Conservation (phyloP, 2,329 filamentous ascomycete genomes). For the Chaetomiaceae sp. region DNA sequence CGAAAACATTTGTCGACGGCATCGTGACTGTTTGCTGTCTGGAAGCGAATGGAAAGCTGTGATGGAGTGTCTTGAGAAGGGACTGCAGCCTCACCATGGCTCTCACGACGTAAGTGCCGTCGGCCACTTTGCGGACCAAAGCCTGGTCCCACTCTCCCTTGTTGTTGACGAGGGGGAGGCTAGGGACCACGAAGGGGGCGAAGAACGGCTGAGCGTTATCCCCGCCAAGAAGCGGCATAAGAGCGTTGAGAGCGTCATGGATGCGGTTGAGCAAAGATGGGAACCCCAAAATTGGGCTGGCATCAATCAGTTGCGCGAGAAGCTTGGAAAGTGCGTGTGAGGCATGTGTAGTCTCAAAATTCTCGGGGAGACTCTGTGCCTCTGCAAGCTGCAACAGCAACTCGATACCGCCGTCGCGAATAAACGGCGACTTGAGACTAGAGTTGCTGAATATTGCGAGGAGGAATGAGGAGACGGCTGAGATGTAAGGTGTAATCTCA, state of each 20-base stretch:
- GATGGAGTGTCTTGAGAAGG: conserved; percentile 66
- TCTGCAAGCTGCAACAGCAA: conserved; percentile 77
- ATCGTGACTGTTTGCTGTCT: conserved; percentile 62
- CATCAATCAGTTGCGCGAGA: conserved; percentile 71
- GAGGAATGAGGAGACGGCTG: conserved; percentile 71
- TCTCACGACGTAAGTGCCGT: conserved; percentile 73
- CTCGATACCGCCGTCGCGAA: conserved; percentile 75
- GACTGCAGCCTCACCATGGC: conserved; percentile 71
- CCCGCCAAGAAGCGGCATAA: conserved; percentile 58
- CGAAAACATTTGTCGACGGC: conserved; percentile 71
- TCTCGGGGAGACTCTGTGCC: conserved; percentile 70
- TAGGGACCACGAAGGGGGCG: conserved; percentile 53
- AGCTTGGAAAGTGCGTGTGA: conserved; percentile 67
- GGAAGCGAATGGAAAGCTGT: conserved; percentile 65
- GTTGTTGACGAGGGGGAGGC: conserved; percentile 30
- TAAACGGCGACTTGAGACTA: conserved; percentile 65
- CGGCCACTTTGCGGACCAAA: conserved; percentile 39
- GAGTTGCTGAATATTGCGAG: conserved; percentile 67
- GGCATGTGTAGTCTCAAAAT: conserved; percentile 61
- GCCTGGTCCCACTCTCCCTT: conserved; percentile 32
- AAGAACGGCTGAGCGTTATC: conserved; percentile 61
- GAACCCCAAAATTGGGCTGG: conserved; percentile 71
- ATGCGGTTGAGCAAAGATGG: conserved; percentile 74
- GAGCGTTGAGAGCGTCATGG: conserved; percentile 59
- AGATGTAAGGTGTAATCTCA: conserved; percentile 62